phyloP scores from a whole-genome alignment of 2,329 filamentous ascomycete species.

The Fusarium guadeloupense region DNA sequence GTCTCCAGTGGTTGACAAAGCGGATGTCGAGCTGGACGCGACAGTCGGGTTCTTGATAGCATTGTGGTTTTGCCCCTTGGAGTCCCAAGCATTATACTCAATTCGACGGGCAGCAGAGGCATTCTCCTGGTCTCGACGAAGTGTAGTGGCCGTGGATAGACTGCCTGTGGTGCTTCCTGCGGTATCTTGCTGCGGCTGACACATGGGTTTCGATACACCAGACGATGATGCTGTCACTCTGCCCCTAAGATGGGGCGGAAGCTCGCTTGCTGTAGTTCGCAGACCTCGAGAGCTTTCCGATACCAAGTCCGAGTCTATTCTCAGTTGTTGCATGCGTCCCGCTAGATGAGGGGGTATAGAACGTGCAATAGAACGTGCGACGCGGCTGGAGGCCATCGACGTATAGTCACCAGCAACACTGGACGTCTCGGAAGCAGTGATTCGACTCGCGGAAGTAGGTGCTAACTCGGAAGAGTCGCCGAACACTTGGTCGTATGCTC shows the following conservation, averaged over 20 bases:
- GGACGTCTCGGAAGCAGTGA: slow-evolving; percentile 4
- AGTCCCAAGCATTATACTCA: slow-evolving; percentile 47
- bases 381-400: slow-evolving; percentile 11
- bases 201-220: background rate
- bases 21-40: slow-evolving; percentile 25
- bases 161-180: slow-evolving; percentile 17
- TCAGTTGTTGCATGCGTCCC: background rate
- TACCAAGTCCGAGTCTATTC: background rate
- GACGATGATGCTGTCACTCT: background rate
- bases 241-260: slow-evolving; percentile 17
- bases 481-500: background rate
- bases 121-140: slow-evolving; percentile 28
- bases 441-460: background rate
- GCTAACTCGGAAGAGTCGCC: background rate
- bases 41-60: slow-evolving; percentile 39
- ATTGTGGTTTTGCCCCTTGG: slow-evolving; percentile 36
- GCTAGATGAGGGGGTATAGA: slow-evolving; percentile 23
- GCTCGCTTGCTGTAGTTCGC: background rate
- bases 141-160: slow-evolving; percentile 46
- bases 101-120: slow-evolving; percentile 1
- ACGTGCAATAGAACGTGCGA: background rate
- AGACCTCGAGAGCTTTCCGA: background rate
- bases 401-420: slow-evolving; percentile 17
- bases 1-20: slow-evolving; percentile 8
- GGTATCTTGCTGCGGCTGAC: background rate